phyloP scores from a whole-genome alignment of 129 eudicot genomes.

The Heracleum sosnowskyi region DNA sequence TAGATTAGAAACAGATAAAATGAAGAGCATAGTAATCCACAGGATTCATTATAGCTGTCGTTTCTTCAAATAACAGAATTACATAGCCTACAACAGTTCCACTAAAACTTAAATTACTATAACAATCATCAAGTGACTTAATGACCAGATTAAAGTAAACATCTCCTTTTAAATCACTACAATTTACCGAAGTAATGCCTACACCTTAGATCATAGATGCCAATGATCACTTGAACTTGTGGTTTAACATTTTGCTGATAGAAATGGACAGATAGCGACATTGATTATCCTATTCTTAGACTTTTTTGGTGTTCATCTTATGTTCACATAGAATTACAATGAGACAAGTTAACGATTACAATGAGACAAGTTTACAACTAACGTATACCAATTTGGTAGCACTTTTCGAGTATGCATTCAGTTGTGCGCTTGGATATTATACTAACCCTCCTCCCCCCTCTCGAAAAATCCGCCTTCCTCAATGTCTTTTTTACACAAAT shows the following conservation, averaged over 20 bases:
- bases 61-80: slow-evolving; percentile 37
- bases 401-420: no score
- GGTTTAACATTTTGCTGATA: no score
- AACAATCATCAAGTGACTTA: not conserved
- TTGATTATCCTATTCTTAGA: not conserved
- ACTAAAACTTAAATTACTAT: not conserved
- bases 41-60: slow-evolving; percentile 25
- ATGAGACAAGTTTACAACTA: no score
- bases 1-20: slow-evolving; percentile 34
- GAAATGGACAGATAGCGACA: not conserved
- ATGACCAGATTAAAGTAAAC: not conserved
- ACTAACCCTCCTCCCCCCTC: not conserved
- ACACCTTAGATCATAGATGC: not conserved
- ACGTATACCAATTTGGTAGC: no score
- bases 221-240: not conserved
- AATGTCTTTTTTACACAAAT: slow-evolving; percentile 54
- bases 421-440: no score
- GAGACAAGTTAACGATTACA: no score
- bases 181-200: not conserved
- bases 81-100: slow-evolving; percentile 28
- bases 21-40: slow-evolving; percentile 13
- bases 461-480: slow-evolving; percentile 38
- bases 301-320: no score
- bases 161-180: not conserved
- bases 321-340: no score